Evolutionary conservation across 345 rosid genomes (phyloP), one percentile per base, ranked within the genome.

Genomic region (Physaria fendleri): DNA sequence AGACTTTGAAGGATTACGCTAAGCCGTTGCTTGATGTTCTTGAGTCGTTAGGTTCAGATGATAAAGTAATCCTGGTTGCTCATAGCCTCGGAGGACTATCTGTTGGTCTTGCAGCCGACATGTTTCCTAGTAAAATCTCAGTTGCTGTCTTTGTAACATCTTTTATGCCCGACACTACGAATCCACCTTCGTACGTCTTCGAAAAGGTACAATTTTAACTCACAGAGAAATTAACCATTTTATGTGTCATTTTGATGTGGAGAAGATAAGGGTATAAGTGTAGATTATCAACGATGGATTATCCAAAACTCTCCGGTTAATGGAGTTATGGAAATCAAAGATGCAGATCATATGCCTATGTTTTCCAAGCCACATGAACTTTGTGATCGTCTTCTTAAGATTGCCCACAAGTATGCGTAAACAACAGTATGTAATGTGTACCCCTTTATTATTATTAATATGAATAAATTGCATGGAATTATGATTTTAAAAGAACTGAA

Each of bases 21-120:
- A 76, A 67, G 66, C 91, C 91, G 1, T 68, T 87, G 50, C 52
- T 84, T 39, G 22, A 78, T 10, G 13, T 78, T 13, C 22, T 87
- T 73, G 76, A 59, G 12, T 53, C 76, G 5, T 62, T 74, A 46
- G 65, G 78, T 24, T 35, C 58, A 0, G 22, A 49, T 1, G 79
- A 79, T 17, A 79, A 59, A 47, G 82, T 69, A 5, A 62, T 82
- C 18, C 77, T 88, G 6, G 96, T 85, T 0, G 90, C 77, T 0
- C 96, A 85, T 71, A 85, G 96, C 57, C 60, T 78, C 0, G 92
- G 87, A 13, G 92, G 96, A 11, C 1, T 66, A 55, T 58, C 42
- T 9, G 55, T 69, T 72, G 81, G 77, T 29, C 69, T 71, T 18
- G 82, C 83, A 1, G 66, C 77, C 18, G 82, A 80, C 14, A 63